These are phyloP conservation scores for Hypoxylon rickii DNA, from an alignment of 495 filamentous ascomycete species.

Conservation along the genomic window DNA sequence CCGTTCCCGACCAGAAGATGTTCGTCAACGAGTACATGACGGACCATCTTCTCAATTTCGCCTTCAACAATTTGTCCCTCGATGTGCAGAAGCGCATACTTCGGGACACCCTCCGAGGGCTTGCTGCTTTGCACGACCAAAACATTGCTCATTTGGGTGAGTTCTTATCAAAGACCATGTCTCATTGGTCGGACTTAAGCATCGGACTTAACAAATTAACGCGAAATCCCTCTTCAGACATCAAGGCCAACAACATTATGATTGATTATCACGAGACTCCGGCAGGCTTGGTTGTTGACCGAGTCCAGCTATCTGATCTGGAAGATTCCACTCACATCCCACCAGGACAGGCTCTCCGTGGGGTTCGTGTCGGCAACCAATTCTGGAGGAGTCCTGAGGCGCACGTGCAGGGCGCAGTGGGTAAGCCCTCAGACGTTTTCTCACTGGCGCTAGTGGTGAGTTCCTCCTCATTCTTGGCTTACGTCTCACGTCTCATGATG, in stretches of 20 bases:
- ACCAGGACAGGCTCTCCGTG: constrained; percentile 38
- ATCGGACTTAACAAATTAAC: constrained; percentile 4
- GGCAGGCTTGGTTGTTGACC: constrained; percentile 40
- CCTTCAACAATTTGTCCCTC: constrained; percentile 44
- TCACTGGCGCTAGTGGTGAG: constrained; percentile 45
- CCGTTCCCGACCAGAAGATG: constrained; percentile 51
- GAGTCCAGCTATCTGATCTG: constrained; percentile 47
- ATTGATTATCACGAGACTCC: constrained; percentile 39
- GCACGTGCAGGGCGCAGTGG: constrained; percentile 38
- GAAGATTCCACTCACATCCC: constrained; percentile 53
- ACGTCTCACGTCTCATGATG: neutral
- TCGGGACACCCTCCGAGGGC: constrained; percentile 48
- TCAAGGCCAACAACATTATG: constrained; percentile 48
- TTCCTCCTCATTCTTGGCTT: constrained; percentile 20
- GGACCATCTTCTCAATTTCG: constrained; percentile 50
- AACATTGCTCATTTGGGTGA: constrained; percentile 55
- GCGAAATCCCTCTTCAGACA: constrained; percentile 27
- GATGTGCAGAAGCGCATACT: constrained; percentile 48
- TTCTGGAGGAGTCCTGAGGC: constrained; percentile 47
- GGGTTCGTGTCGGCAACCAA: constrained; percentile 42
- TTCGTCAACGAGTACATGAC: constrained; percentile 54
- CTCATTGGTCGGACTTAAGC: constrained; percentile 19
- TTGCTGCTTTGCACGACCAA: constrained; percentile 52
- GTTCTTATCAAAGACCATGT: neutral
- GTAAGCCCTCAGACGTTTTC: constrained; percentile 44